Percentiles rank a stretch among this genome's conserved stretches.
These are phyloP conservation scores for Toxoplasma gondii DNA, from an alignment of 169 alveolate species.

Conservation along the genomic window DNA sequence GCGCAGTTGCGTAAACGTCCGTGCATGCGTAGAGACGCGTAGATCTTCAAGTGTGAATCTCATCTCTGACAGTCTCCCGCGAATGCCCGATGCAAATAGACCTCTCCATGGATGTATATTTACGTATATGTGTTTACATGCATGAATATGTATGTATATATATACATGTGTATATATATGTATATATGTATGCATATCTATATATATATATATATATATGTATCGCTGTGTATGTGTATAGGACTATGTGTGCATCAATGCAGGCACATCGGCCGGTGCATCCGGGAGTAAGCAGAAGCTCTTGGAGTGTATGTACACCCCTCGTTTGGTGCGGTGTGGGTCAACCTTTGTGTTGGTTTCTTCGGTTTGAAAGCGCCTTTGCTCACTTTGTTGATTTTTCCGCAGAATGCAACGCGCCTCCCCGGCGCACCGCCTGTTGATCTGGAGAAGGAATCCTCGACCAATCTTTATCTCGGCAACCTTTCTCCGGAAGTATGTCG, in stretches of 20 bases:
- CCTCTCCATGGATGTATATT: too few species aligned
- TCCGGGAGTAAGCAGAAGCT: background rate
- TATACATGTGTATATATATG: background rate
- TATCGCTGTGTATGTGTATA: background rate
- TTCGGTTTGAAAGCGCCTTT: background rate
- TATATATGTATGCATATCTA: background rate
- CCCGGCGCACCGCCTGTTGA: constrained; percentile 70
- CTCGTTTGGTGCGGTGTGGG: too few species aligned
- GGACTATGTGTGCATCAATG: background rate
- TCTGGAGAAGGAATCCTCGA: constrained; percentile 68
- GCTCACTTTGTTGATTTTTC: background rate
- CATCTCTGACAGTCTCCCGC: too few species aligned
- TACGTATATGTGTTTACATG: background rate
- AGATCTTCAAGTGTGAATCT: too few species aligned
- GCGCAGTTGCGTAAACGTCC: too few species aligned
- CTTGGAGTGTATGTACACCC: too few species aligned
- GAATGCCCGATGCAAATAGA: too few species aligned
- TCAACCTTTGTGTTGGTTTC: too few species aligned
- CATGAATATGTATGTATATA: background rate
- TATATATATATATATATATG: background rate
- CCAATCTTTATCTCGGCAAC: constrained; percentile 84
- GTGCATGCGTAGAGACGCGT: too few species aligned
- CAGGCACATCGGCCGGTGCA: background rate
- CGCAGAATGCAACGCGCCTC: constrained; percentile 75
- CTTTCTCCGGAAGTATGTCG: constrained; percentile 79